A percentile compares a stretch with the other conserved stretches of the same genome.
These are phyloP conservation scores for Aspergillus ostianus DNA, from an alignment of 495 filamentous ascomycete genomes.

Conservation along the genomic window DNA sequence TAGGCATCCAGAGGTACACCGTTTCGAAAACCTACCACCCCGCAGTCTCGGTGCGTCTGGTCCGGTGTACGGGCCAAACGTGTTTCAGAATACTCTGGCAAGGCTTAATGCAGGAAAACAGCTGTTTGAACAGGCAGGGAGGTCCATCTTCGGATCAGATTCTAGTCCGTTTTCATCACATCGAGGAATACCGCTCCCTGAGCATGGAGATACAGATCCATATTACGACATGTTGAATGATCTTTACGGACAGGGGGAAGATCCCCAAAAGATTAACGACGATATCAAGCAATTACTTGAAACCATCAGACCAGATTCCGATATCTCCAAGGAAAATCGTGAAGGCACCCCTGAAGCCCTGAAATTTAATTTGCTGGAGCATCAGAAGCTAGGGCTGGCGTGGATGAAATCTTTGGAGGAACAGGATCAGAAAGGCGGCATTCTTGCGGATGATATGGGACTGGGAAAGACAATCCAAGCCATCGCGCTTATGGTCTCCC, in stretches of 20 bases:
- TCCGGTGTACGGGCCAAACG: constrained; percentile 12
- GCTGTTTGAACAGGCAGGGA: constrained; percentile 12
- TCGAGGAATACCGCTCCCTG: background rate
- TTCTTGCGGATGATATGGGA: constrained; percentile 92
- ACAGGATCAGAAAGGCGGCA: constrained; percentile 73
- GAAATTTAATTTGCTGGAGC: constrained; percentile 68
- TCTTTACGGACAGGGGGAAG: constrained; percentile 31
- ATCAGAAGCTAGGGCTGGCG: constrained; percentile 78
- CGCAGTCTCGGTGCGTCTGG: constrained; percentile 3
- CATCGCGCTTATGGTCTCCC: constrained; percentile 77
- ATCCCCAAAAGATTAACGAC: constrained; percentile 57
- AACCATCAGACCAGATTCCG: constrained; percentile 72
- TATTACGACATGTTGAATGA: constrained; percentile 14
- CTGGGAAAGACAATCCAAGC: constrained; percentile 93
- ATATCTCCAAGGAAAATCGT: constrained; percentile 60
- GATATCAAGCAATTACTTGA: constrained; percentile 68
- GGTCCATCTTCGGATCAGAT: constrained; percentile 6
- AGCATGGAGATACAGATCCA: background rate
- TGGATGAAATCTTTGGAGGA: constrained; percentile 86
- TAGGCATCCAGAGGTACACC: background rate
- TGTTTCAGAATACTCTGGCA: constrained; percentile 22
- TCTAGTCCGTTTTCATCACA: constrained; percentile 2
- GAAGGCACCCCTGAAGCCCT: constrained; percentile 75
- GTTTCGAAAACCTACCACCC: constrained; percentile 6
- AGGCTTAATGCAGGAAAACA: constrained; percentile 14